Base-by-base conservation (phyloP, 768 basidiomycete genomes). In the Kwoniella europaea region DNA sequence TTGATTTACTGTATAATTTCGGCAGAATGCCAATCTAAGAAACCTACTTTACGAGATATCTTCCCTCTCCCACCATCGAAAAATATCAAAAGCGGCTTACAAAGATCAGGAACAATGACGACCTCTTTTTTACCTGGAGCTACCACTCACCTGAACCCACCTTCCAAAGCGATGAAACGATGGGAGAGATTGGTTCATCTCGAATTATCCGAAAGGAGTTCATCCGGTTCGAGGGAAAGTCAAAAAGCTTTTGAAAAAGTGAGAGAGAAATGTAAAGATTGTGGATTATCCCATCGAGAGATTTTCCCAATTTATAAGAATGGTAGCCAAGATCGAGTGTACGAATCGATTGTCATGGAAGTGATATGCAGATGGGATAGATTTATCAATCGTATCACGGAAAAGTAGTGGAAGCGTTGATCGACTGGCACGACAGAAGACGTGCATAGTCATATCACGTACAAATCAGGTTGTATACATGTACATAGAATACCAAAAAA, bases 171-270 rank as follows among this genome's bases (percentile, higher is more conserved):
- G 1, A 73, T 79, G 65, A 81, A 79, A 55, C 56, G 79, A 4
- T 79, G 77, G 77, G 79, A 81, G 61, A 27, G 77, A 53, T 72
- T 83, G 3, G 77, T 83, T 10, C 82, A 83, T 64, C 73, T 83
- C n/a, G 82, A 83, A 62, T 64, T 83, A n/a, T 71, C 81, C 1
- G 82, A 82, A 15, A 18, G 74, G 22, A 52, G 27, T 63, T 59
- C 41, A 2, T 73, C 52, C n/a, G 53, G 10, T 24, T 63, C 18
- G 43, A 29, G n/a, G 9, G 54, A 59, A 5, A 62, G 69, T 44
- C 50, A 57, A 12, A 50, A 52, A 13, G 73, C 71, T 42, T 74
- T 68, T n/a, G 56, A 68, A 13, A 12, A 15, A 22, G 57, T 69
- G 13, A 65, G 70, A 64, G 72, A 72, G 43, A 72, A 71, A 22